Evolutionary conservation across 495 filamentous ascomycete species (phyloP), one percentile per base, ranked within the genome.

Genomic region (Trichoderma virens): DNA sequence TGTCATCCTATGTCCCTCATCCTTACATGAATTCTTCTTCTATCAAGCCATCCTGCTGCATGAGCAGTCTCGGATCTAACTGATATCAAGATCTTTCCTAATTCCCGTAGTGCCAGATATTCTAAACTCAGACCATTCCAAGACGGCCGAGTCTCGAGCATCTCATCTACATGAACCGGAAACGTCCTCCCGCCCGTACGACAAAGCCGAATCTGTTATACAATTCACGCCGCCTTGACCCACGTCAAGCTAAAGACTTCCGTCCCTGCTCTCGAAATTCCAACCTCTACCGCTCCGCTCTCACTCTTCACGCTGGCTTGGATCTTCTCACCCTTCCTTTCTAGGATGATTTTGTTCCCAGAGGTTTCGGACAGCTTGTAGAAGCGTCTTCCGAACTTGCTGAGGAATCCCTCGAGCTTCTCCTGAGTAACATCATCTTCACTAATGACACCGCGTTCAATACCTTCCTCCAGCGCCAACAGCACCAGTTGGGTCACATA

Each of bases 401-500:
- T 85, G 66, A 95, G 78, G 75, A 97, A 97, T 3, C 86, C 88
- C 67, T 85, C 84, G 16, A 97, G 68, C 47, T 80, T 79, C 66
- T 90, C 87, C 47, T 83, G 77, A 13, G 87, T 92, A n/a, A 95
- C 85, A 23, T 87, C 82, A 18, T 83, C 80, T 23, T 85, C 83
- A 59, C 75, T 79, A 18, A 95, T 76, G 51, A 88, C 76, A n/a
- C 86, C 88, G 31, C 84, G 81, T 69, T 84, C 76, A 25, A 88
- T 75, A 9, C 81, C 91, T 69, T 87, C 83, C 73, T 90, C 88
- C 31, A 96, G 80, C 20, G 90, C 89, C 65, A 83, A 82, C 31
- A 96, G 69, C 35, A 93, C 89, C 31, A 89, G 79, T 63, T 88
- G 85, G 16, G 90, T 86, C n/a, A 85, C 86, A 70, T 86, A 90